These are phyloP conservation scores for Solanum rostratum DNA, from an alignment of 257 asterid species.

Conservation along the genomic window DNA sequence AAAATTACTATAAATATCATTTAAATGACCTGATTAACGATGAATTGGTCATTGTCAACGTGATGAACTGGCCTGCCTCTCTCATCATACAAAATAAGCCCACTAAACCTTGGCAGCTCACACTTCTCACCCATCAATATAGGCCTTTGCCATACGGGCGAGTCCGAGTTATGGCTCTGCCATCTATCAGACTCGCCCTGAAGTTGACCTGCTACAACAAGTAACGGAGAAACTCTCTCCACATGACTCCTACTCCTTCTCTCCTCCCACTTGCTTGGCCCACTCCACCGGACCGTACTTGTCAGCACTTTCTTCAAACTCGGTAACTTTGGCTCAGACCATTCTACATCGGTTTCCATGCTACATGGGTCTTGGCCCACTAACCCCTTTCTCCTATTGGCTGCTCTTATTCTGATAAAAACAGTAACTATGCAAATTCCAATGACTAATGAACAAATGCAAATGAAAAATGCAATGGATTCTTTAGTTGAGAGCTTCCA, in stretches of 20 bases:
- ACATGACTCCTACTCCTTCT: not conserved
- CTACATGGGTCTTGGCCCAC: constrained; percentile 27
- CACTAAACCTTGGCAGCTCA: constrained; percentile 76
- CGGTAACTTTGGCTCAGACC: not conserved
- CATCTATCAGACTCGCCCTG: not conserved
- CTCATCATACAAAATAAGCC: constrained; percentile 70
- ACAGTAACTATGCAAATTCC: constrained; percentile 12
- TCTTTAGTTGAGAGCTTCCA: constrained; percentile 46
- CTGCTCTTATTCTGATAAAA: constrained; percentile 5
- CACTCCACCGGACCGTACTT: constrained; percentile 54
- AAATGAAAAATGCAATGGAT: constrained; percentile 35
- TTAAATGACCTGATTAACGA: constrained; percentile 5
- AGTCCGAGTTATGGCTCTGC: constrained; percentile 49
- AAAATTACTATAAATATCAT: not conserved
- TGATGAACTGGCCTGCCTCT: constrained; percentile 49
- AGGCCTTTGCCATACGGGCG: constrained; percentile 83
- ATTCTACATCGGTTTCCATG: not conserved
- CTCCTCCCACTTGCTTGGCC: constrained; percentile 32
- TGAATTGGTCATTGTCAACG: not conserved
- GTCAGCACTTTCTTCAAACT: constrained; percentile 8
- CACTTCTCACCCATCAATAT: constrained; percentile 89
- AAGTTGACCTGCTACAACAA: constrained; percentile 15
- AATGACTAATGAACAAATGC: constrained; percentile 24
- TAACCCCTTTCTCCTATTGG: constrained; percentile 6
- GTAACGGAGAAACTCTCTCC: constrained; percentile 25